phyloP scores from a whole-genome alignment of 306 rosid species.

The Ceratonia siliqua region DNA sequence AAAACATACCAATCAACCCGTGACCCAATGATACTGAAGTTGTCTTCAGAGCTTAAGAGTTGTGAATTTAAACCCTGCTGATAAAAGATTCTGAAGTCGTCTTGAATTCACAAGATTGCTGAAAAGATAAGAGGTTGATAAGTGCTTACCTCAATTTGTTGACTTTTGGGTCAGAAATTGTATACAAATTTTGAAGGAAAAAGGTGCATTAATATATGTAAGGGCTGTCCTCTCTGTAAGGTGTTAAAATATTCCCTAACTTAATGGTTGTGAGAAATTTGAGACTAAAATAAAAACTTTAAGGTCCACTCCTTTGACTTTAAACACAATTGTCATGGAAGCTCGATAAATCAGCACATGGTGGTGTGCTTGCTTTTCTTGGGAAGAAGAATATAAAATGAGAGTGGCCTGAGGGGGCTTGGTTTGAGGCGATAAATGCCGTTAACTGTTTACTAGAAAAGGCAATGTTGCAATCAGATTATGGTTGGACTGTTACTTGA shows the following conservation, averaged over 20 bases:
- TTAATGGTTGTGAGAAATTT: slow-evolving; percentile 13
- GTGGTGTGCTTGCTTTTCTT: slow-evolving; percentile 30
- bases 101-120: background rate
- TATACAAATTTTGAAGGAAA: slow-evolving; percentile 17
- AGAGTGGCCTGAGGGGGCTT: background rate
- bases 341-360: slow-evolving; percentile 36
- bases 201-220: slow-evolving; percentile 16
- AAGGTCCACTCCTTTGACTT: slow-evolving; percentile 54
- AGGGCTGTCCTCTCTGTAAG: slow-evolving; percentile 33
- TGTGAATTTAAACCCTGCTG: too few relatives aligned
- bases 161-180: slow-evolving; percentile 38
- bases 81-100: too few relatives aligned
- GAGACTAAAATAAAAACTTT: slow-evolving; percentile 15
- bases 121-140: slow-evolving; percentile 1
- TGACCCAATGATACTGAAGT: too few relatives aligned
- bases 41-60: too few relatives aligned
- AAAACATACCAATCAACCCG: background rate
- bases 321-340: slow-evolving; percentile 38
- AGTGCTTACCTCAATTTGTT: slow-evolving; percentile 37
- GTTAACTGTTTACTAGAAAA: background rate
- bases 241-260: slow-evolving; percentile 5
- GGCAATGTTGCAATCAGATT: too few relatives aligned
- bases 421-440: background rate
- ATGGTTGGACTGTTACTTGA: too few relatives aligned
- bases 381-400: background rate